A percentile compares a stretch with the other conserved stretches of the same genome.
These are phyloP conservation scores for Gossypium ekmanianum DNA, from an alignment of 345 rosid genomes.

Conservation along the genomic window DNA sequence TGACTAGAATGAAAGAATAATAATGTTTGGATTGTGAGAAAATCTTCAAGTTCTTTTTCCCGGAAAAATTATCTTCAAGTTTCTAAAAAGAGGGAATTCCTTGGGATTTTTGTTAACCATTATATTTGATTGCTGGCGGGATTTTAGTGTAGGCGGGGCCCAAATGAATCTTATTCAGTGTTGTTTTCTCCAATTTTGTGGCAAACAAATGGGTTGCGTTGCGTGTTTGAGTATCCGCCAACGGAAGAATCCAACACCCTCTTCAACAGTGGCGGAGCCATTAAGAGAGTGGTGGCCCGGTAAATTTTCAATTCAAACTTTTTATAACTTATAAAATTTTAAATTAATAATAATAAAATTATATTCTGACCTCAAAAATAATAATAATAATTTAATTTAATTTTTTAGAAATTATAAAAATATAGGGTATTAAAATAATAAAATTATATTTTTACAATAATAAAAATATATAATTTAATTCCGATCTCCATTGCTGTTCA, in stretches of 20 bases:
- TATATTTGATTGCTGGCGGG: constrained; percentile 21
- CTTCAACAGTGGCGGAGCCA: background rate
- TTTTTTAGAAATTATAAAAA: no score
- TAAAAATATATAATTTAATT: no score
- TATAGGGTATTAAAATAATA: no score
- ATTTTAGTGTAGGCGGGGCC: constrained; percentile 38
- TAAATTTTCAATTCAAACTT: no score
- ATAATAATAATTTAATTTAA: no score
- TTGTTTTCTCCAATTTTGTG: constrained; percentile 24
- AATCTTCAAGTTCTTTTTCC: background rate
- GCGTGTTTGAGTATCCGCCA: constrained; percentile 3
- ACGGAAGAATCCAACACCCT: background rate
- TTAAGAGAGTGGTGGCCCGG: no score
- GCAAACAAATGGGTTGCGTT: constrained; percentile 37
- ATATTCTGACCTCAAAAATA: accelerated
- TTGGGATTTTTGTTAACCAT: constrained; percentile 24
- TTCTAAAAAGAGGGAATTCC: background rate
- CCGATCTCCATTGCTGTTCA: accelerated
- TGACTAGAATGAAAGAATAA: background rate
- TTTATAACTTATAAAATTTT: no score
- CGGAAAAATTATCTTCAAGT: no score
- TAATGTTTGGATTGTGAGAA: background rate
- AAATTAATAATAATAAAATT: no score
- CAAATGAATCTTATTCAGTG: constrained; percentile 34
- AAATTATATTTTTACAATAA: no score